Conservation (phyloP, 2,329 filamentous ascomycete species). For the Xylaria polymorpha region DNA sequence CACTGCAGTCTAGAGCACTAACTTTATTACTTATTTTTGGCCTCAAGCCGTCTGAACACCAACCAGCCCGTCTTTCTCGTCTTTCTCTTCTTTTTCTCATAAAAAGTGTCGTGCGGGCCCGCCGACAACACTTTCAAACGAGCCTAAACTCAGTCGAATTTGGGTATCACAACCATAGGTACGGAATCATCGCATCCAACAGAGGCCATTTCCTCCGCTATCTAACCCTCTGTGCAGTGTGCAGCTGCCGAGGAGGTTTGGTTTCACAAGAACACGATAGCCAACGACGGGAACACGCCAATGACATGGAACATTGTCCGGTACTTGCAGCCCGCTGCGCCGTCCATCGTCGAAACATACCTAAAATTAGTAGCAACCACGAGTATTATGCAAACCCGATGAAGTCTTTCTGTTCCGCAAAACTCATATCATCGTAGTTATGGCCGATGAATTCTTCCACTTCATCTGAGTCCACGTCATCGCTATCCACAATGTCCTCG, state of each 20-base stretch:
- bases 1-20: constrained; percentile 3
- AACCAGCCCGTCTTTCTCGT: background rate
- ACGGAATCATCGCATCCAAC: constrained; percentile 29
- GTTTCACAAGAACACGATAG: constrained; percentile 19
- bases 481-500: constrained; percentile 74
- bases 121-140: constrained; percentile 1
- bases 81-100: constrained; percentile 14
- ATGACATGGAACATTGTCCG: constrained; percentile 17
- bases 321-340: constrained; percentile 26
- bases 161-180: constrained; percentile 35
- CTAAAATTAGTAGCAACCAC: constrained; percentile 42
- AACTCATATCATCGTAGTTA: constrained; percentile 66
- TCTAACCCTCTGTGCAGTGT: constrained; percentile 26
- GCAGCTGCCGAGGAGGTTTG: background rate
- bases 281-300: constrained; percentile 24
- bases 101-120: background rate
- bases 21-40: constrained; percentile 34
- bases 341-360: constrained; percentile 28
- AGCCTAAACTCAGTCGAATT: constrained; percentile 20
- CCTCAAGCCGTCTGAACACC: constrained; percentile 12
- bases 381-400: constrained; percentile 59
- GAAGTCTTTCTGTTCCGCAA: constrained; percentile 69
- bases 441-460: constrained; percentile 73
- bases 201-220: constrained; percentile 17
- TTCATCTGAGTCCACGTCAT: constrained; percentile 83